Evolutionary conservation across 2,329 filamentous ascomycete species (phyloP), one percentile per base, ranked within the genome.

Genomic region (Diplodia seriata): DNA sequence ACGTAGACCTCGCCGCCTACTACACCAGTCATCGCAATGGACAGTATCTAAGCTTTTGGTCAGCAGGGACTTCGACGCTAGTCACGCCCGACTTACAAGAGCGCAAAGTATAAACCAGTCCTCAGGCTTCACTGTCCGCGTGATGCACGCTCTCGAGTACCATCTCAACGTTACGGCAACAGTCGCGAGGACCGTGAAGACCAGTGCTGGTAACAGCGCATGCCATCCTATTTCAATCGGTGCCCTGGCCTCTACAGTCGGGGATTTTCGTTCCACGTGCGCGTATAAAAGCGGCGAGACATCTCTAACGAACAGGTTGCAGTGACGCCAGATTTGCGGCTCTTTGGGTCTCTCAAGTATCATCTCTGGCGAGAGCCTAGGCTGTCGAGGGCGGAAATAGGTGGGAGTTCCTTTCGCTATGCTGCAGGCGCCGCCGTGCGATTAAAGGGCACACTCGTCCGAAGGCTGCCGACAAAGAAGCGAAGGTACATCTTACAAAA

Each of bases 51-150:
- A 9, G 6, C 14, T 8, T 49, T 7, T 8, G 26, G 18, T 23
- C 29, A 14, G 18, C 36, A 20, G n/a, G 31, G 7, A 40, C 12
- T 9, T n/a, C 29, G 5, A n/a, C 31, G 29, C 7, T 31, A n/a
- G 11, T n/a, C 12, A 59, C 20, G n/a, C 1, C 5, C 18, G 53
- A 70, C 74, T 31, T 68, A 76, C 76, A 68, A 76, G 36, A 3
- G 76, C 72, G 26, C 69, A 54, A 3, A 71, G 73, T 9, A 79
- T 69, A 2, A 76, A 20, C 33, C 72, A 71, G 69, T 79, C 78
- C 50, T 79, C 77, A 0, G 59, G 18, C 12, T 70, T 69, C 15
- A 72, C 62, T 3, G 59, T 68, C 8, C 70, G 43, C 5, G 70
- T 69, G 4, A 75, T 68, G 38, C 56, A 59, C 1, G 71, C 33